phyloP scores from a whole-genome alignment of 805 yeast species.

The Ogataea corticis region DNA sequence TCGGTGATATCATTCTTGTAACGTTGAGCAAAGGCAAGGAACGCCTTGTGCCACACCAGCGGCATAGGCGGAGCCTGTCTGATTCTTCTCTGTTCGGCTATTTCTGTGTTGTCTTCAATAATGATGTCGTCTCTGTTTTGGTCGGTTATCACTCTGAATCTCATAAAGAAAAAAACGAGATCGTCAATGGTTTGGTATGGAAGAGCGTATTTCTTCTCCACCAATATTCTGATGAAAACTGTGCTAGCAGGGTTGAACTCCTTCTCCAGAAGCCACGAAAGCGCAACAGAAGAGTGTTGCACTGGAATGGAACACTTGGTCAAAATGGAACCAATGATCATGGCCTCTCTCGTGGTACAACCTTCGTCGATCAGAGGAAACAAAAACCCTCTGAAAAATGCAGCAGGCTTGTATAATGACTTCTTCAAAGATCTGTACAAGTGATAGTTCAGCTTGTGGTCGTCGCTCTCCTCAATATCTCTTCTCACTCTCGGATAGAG shows the following conservation, averaged over 20 bases:
- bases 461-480: conserved; percentile 70
- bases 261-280: conserved; percentile 76
- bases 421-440: conserved; percentile 89
- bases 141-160: conserved; percentile 69
- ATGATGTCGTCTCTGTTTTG: conserved; percentile 25
- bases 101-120: conserved; percentile 26
- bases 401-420: conserved; percentile 94
- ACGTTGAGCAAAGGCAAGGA: conserved; percentile 90
- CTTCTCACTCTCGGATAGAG: conserved; percentile 70
- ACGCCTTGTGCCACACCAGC: conserved; percentile 96
- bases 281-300: conserved; percentile 93
- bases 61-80: conserved; percentile 65
- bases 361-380: conserved; percentile 88
- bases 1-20: conserved; percentile 98
- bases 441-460: conserved; percentile 85
- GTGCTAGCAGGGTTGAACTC: conserved; percentile 89
- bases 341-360: conserved; percentile 90
- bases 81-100: conserved; percentile 34
- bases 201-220: conserved; percentile 93
- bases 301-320: conserved; percentile 91
- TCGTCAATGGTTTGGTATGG: conserved; percentile 97
- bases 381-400: conserved; percentile 93
- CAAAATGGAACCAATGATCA: conserved; percentile 90
- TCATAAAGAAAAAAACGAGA: conserved; percentile 89
- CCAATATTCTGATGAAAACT: conserved; percentile 81